These are phyloP conservation scores for Cyclocybe cylindracea DNA, from an alignment of 768 basidiomycete genomes.

Conservation along the genomic window DNA sequence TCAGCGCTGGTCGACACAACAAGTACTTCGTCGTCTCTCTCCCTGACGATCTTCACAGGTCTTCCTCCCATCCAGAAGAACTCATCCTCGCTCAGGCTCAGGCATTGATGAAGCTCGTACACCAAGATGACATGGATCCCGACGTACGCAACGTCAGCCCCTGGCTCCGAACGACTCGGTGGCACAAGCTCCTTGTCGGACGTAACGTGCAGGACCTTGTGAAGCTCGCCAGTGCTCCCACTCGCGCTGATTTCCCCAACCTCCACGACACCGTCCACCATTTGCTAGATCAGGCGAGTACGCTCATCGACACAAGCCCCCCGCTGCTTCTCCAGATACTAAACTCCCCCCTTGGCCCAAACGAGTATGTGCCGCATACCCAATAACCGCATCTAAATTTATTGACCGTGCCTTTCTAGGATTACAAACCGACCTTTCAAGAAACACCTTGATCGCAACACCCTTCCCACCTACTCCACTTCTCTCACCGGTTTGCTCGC, in stretches of 20 bases:
- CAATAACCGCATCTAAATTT: constrained; percentile 3
- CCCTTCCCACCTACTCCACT: constrained; percentile 14
- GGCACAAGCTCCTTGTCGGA: constrained; percentile 4
- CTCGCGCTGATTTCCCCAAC: neutral
- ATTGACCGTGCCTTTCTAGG: neutral
- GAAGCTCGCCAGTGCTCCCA: neutral
- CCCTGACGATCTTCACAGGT: no score
- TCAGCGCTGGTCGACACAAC: no score
- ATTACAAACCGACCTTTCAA: constrained; percentile 25
- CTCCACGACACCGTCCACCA: constrained; percentile 1
- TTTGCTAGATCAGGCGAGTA: neutral
- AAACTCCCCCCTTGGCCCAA: constrained; percentile 7
- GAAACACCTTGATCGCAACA: constrained; percentile 10
- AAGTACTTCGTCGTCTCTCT: no score
- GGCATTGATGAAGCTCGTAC: no score
- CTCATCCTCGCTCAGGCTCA: no score
- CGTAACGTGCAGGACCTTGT: neutral
- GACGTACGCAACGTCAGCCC: constrained; percentile 8
- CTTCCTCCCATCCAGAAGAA: no score
- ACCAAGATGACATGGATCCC: no score
- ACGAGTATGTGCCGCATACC: constrained; percentile 12
- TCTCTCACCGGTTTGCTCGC: constrained; percentile 8
- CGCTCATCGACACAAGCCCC: constrained; percentile 7
- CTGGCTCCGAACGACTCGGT: constrained; percentile 7
- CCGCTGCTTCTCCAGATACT: constrained; percentile 14